Evolutionary conservation across 2,329 filamentous ascomycete species (phyloP).

Genomic region (Monilinia aucupariae): DNA sequence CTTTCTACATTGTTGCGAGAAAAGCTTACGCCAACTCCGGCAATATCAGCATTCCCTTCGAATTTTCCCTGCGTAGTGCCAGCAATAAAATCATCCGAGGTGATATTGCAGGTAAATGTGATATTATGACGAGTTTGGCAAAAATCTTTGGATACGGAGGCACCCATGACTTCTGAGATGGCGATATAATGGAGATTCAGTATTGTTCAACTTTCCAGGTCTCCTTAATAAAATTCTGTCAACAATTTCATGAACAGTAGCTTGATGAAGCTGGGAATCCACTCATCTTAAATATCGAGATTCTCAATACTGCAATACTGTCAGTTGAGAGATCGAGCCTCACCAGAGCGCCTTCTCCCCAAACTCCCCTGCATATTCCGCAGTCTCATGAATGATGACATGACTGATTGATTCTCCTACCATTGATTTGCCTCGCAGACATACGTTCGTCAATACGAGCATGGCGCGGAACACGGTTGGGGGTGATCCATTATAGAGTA

Average conservation of each 20-base stretch:
- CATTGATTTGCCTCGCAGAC: too few species aligned
- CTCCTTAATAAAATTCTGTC: not conserved
- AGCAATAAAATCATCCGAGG: not conserved
- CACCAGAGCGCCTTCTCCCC: not conserved
- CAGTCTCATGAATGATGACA: not conserved
- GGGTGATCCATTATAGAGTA: too few species aligned
- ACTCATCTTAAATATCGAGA: not conserved
- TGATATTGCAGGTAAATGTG: not conserved
- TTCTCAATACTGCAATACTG: not conserved
- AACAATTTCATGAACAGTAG: not conserved
- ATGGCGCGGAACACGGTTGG: too few species aligned
- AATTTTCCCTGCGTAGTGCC: not conserved
- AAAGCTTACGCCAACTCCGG: not conserved
- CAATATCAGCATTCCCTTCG: not conserved
- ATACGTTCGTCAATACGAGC: too few species aligned
- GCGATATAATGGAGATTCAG: not conserved
- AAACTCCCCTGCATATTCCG: not conserved
- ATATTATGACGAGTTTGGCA: not conserved
- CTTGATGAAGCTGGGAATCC: not conserved
- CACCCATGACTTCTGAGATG: not conserved
- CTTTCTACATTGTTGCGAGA: not conserved
- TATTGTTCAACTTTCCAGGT: not conserved
- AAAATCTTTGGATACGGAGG: not conserved
- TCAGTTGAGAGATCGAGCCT: not conserved
- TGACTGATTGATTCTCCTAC: not conserved